Evolutionary conservation across 2,329 filamentous ascomycete genomes (phyloP), one percentile per base, ranked within the genome.

Genomic region (Sporothrix variecibatus): DNA sequence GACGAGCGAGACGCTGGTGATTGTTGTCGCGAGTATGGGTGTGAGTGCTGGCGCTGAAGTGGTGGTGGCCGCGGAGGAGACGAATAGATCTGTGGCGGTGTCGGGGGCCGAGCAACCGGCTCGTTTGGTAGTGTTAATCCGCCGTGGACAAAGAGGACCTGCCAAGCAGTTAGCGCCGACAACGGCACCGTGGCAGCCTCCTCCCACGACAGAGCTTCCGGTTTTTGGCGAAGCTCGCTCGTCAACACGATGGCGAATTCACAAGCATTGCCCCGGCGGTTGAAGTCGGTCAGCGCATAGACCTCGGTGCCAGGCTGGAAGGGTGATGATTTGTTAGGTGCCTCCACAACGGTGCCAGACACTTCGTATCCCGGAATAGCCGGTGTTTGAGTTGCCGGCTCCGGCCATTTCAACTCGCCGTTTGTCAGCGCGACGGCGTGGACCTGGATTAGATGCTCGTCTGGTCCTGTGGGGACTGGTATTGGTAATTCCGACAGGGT

Each of bases 291-390:
- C 73, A 77, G 75, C 23, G 78, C 79, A 75, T 79, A 82, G 40
- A 82, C 77, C 56, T 79, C 77, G 9, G 78, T 76, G 38, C 80
- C 80, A 2, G 77, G 75, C 31, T 75, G 76, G 68, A 81, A 80
- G 9, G 76, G 77, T 2, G 80, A 81, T 38, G 34, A 40, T 26
- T 72, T 58, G 0, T 64, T n/a, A 1, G 79, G 76, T 2, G 80
- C 76, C 20, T 75, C 72, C 8, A 79, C 74, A 1, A 82, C 79
- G 2, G 77, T 78, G 11, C 81, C 81, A 0, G 79, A 74, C 60
- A 81, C 75, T 74, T 81, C 81, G 75, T 80, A 80, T 38, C 81
- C 79, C 1, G 79, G 78, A 12, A 79, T 75, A 26, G 76, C 73
- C 31, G 68, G 62, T 4, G 20, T 62, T 20, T 28, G 70, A 5